These are phyloP conservation scores for Pleurotus giganteus DNA, from an alignment of 768 basidiomycete genomes.

Conservation along the genomic window DNA sequence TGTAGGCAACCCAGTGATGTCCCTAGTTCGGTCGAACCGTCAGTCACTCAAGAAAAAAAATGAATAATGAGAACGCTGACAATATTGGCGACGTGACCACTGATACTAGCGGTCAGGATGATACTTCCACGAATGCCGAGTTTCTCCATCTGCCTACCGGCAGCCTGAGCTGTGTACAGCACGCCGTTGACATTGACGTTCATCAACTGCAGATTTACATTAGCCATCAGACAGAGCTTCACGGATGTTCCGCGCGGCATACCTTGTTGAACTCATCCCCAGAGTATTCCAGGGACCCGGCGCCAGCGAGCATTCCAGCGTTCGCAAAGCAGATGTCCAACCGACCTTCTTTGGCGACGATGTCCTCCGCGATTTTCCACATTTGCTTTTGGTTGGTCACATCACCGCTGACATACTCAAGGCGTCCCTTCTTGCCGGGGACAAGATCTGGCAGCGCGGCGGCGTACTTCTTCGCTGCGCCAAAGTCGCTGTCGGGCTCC, in stretches of 20 bases:
- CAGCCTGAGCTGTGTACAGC: constrained; percentile 60
- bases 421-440: background rate
- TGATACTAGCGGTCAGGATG: constrained; percentile 60
- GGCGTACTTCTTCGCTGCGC: constrained; percentile 44
- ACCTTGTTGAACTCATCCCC: background rate
- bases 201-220: constrained; percentile 39
- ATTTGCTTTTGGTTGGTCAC: constrained; percentile 51
- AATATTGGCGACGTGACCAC: constrained; percentile 59
- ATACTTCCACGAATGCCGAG: constrained; percentile 49
- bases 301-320: constrained; percentile 21
- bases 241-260: background rate
- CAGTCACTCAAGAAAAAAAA: no score
- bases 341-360: constrained; percentile 30
- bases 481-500: constrained; percentile 47
- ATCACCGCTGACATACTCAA: constrained; percentile 25
- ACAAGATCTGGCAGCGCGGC: constrained; percentile 22
- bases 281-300: constrained; percentile 19
- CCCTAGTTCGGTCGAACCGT: no score
- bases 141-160: constrained; percentile 54
- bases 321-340: background rate
- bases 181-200: constrained; percentile 62
- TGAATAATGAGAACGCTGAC: constrained; percentile 25
- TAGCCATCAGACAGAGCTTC: background rate
- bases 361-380: constrained; percentile 47
- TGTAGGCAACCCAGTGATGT: background rate